These are phyloP conservation scores for Pyrenula aspistea DNA, from an alignment of 495 filamentous ascomycete species.

Conservation along the genomic window DNA sequence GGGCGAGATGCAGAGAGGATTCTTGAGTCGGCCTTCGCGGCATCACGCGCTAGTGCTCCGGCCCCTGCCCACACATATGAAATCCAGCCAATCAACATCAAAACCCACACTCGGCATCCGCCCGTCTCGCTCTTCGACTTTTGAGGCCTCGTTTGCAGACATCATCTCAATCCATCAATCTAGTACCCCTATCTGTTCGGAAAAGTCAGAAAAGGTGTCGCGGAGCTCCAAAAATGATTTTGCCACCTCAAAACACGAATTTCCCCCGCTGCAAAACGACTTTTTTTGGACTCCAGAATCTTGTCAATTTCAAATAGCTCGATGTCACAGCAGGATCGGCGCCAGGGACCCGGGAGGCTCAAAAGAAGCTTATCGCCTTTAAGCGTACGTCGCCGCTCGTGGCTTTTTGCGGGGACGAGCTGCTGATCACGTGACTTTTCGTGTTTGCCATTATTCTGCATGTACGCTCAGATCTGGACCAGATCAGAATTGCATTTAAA, in stretches of 20 bases:
- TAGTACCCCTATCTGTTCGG: background rate
- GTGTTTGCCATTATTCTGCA: background rate
- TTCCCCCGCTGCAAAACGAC: background rate
- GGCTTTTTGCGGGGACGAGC: background rate
- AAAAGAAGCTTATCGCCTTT: background rate
- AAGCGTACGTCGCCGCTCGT: background rate
- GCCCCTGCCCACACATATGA: background rate
- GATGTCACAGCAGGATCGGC: background rate
- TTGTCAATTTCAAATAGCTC: background rate
- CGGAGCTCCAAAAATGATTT: background rate
- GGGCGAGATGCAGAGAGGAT: background rate
- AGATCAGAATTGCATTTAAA: no score
- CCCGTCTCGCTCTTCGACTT: background rate
- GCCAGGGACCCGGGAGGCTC: background rate
- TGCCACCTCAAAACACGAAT: background rate
- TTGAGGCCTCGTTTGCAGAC: background rate
- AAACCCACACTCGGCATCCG: background rate
- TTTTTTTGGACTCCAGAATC: background rate
- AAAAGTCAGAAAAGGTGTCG: background rate
- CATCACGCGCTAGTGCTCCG: background rate
- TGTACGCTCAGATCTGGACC: no score
- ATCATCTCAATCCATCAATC: background rate
- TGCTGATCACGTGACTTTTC: background rate
- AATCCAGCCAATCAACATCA: background rate
- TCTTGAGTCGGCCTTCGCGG: background rate